Conservation (phyloP, 345 rosid species). For the Cardamine resedifolia region DNA sequence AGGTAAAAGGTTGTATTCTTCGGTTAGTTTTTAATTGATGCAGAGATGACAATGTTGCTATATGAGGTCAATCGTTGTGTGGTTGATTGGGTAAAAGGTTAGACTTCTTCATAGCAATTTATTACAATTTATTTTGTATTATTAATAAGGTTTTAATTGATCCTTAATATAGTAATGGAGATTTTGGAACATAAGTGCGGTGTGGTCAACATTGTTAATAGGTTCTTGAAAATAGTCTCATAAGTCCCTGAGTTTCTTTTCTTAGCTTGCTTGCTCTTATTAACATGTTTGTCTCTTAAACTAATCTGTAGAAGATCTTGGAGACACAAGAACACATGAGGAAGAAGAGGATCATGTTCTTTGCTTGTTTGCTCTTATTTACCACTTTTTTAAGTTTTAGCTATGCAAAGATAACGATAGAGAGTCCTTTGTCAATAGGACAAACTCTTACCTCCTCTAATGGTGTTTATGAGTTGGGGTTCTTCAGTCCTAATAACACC, state of each 20-base stretch:
- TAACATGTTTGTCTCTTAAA: not conserved
- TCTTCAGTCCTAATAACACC: conserved; percentile 21
- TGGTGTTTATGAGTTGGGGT: conserved; percentile 31
- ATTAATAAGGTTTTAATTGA: not conserved
- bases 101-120: not conserved
- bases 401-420: not conserved
- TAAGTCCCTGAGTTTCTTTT: not conserved
- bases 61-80: not conserved
- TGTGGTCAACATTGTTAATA: not conserved
- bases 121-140: not conserved
- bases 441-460: conserved; percentile 19
- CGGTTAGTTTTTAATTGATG: not conserved
- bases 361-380: conserved; percentile 9
- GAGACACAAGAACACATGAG: conserved; percentile 7
- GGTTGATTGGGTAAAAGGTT: not conserved
- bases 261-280: not conserved
- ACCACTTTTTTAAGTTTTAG: not conserved
- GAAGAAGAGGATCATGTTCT: not conserved
- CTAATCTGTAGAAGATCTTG: not conserved
- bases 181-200: not conserved
- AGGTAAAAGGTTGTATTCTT: not conserved
- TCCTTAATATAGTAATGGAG: too few relatives aligned
- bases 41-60: not conserved
- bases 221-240: conserved; percentile 1
- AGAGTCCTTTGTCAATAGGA: conserved; percentile 1